Base-by-base conservation (phyloP, 257 asterid species). In the Solanum chaucha region DNA sequence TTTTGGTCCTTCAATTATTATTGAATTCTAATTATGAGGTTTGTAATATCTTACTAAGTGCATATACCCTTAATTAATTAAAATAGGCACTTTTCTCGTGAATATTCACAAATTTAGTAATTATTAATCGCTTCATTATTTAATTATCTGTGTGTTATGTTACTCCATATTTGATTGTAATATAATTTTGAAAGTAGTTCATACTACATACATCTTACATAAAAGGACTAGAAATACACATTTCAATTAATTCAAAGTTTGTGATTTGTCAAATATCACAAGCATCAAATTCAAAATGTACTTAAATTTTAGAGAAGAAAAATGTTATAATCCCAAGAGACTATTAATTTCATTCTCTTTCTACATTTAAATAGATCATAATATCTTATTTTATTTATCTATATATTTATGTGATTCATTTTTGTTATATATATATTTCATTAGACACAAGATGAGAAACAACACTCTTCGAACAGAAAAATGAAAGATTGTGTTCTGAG, bases 401-500 rank as follows among this genome's bases (percentile, higher is more conserved):
- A 1, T 24, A 64, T n/a, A 24, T 64, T n/a, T 64, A 10, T 64
- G 17, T 64, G 34, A 64, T 35, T 15, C 20, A 32, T 55, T 58
- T 12, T 17, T 12, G 32, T 20, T 58, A 17, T 40, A 40, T 40
- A 48, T 55, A 48, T 51, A 48, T 48, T 9, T 61, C 30, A 22
- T 61, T 10, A n/a, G 6, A 61, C 28, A 48, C 94, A 88, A 64
- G 88, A 85, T 86, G 95, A 93, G 77, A 93, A 78, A 93, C 87
- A 86, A 82, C 84, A 59, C 88, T 64, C 93, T 94, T 36, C 90
- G 88, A 46, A 19, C 88, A 5, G 93, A 93, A 86, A 86, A 95
- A 92, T 87, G 93, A 92, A 77, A 92, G 88, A 64, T 78, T 93
- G 30, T 92, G 84, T 36, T 85, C 84, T 41, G 94, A 92, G 91